Evolutionary conservation across 106 monocot species (phyloP).

Genomic region (Cymbidium sinense): DNA sequence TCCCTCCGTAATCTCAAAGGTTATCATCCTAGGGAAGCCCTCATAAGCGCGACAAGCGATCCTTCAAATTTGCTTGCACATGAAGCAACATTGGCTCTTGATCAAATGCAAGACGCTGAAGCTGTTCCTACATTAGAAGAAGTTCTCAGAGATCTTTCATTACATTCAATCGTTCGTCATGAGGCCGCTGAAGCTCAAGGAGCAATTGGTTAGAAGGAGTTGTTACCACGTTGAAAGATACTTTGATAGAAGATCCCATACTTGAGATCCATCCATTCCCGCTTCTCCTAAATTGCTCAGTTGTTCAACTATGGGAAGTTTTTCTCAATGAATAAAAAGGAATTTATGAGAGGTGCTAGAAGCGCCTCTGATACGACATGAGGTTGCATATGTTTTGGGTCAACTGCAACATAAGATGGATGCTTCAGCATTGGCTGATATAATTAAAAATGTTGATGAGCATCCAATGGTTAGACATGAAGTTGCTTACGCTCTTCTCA

Average conservation of each 20-base stretch:
- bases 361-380: conserved; percentile 91
- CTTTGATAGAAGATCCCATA: conserved; percentile 72
- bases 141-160: conserved; percentile 74
- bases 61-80: conserved; percentile 95
- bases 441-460: conserved; percentile 71
- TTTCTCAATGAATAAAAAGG: conserved; percentile 74
- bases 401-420: conserved; percentile 83
- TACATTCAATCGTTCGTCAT: conserved; percentile 97
- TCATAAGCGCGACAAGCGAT: conserved; percentile 73
- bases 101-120: conserved; percentile 93
- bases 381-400: conserved; percentile 98
- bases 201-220: conserved; percentile 62
- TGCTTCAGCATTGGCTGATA: conserved; percentile 51
- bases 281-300: conserved; percentile 47
- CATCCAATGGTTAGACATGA: conserved; percentile 99
- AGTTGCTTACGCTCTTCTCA: conserved; percentile 98
- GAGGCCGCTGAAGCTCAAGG: conserved; percentile 99
- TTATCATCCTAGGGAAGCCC: conserved; percentile 58
- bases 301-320: conserved; percentile 72
- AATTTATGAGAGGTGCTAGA: conserved; percentile 81
- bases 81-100: conserved; percentile 97
- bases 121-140: conserved; percentile 76
- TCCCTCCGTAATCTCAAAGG: conserved; percentile 93
- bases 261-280: conserved; percentile 93
- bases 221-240: conserved; percentile 48